Evolutionary conservation across 805 yeast genomes (phyloP).

Genomic region (Yamadazyma tumulicola): DNA sequence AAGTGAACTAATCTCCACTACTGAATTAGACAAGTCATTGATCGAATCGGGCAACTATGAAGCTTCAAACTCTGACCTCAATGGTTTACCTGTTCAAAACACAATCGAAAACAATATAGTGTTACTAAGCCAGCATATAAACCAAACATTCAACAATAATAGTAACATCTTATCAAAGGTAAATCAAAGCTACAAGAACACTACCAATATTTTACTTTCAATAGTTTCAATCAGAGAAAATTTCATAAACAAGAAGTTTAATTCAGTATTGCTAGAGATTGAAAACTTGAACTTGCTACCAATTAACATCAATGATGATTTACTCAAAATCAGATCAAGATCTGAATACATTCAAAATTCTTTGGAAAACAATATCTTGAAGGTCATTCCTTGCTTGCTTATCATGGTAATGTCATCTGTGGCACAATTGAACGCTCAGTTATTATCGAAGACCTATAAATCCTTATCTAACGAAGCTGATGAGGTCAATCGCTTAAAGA

Average conservation of each 20-base stretch:
- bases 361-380: conserved; percentile 67
- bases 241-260: conserved; percentile 57
- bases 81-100: conserved; percentile 31
- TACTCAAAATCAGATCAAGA: conserved; percentile 56
- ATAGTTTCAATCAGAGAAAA: conserved; percentile 65
- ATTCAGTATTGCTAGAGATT: conserved; percentile 51
- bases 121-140: conserved; percentile 42
- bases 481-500: conserved; percentile 51
- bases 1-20: conserved; percentile 71
- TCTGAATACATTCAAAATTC: conserved; percentile 62
- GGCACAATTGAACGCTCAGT: conserved; percentile 50
- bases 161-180: conserved; percentile 57
- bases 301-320: conserved; percentile 41
- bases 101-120: conserved; percentile 47
- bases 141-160: conserved; percentile 50
- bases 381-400: conserved; percentile 76
- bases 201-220: conserved; percentile 60
- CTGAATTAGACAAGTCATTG: conserved; percentile 63
- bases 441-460: conserved; percentile 41
- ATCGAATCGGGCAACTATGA: conserved; percentile 40
- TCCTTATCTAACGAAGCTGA: conserved; percentile 45
- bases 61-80: conserved; percentile 14
- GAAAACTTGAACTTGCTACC: conserved; percentile 68
- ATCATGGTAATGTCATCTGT: conserved; percentile 79
- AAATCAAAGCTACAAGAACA: conserved; percentile 53